Evolutionary conservation across 192 early-diverging fungal species (phyloP), one percentile per base, ranked within the genome.

Genomic region (Backusella australiensis): DNA sequence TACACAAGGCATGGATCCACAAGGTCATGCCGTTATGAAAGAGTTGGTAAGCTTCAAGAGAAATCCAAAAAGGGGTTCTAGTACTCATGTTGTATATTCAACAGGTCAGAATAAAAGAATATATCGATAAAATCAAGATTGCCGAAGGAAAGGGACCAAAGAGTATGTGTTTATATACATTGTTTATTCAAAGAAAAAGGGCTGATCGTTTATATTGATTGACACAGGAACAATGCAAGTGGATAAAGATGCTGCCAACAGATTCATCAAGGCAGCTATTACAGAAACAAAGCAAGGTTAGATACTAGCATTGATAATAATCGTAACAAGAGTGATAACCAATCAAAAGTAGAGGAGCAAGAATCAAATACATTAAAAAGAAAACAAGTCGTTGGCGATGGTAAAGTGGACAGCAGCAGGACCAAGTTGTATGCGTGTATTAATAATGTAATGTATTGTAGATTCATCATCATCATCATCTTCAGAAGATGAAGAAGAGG

Each of bases 1-100:
- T 35, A 75, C 75, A 32, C 77, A 82, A 75, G 81, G 81, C 15
- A 59, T 75, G n/a, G 70, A 82, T 75, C 74, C 77, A 3, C 46
- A 82, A 36, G 34, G 72, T 19, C 81, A 82, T 73, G 53, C 74
- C 17, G 75, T 82, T n/a, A 74, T 78, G 35, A 66, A 59, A 6
- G 81, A 82, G 38, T 34, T 82, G 34, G 75, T 74, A 73, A 73
- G 79, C 32, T 5, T 35, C 3, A 23, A 41, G 1, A 66, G 6
- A 34, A 7, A 6, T 19, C 26, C 4, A n/a, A 34, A 69, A 34
- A 4, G 11, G 15, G 5, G 46, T 7, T 23, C 29, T 15, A 21
- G 21, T 34, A 71, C 32, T 35, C 70, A 26, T 68, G 21, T 9
- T 68, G 34, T 3, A 32, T 34, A 26, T 29, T 67, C 0, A 1